These are phyloP conservation scores for Penicillium italicum DNA, from an alignment of 2,329 filamentous ascomycete genomes.

Conservation along the genomic window DNA sequence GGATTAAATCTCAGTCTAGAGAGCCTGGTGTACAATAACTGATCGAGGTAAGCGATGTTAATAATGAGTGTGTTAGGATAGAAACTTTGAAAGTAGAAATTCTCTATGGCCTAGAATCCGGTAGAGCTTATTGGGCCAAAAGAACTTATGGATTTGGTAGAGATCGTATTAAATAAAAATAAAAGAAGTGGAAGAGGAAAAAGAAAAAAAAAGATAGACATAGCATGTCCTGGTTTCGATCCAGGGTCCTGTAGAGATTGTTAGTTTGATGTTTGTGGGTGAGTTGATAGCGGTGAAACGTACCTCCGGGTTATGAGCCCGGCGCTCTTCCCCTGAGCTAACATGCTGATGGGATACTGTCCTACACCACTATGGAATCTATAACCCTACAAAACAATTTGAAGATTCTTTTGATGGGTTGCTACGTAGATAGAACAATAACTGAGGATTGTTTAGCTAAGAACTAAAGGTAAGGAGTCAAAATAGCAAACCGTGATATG, in stretches of 20 bases:
- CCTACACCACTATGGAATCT: too few species aligned
- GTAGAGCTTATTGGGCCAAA: too few species aligned
- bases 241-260: background rate
- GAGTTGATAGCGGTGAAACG: background rate
- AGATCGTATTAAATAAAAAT: too few species aligned
- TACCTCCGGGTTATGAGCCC: slow-evolving; percentile 48
- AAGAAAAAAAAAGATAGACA: background rate
- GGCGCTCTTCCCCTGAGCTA: slow-evolving; percentile 48
- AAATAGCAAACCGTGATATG: too few species aligned
- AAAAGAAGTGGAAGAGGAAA: background rate
- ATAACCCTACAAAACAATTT: too few species aligned
- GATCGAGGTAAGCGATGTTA: background rate
- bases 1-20: too few species aligned
- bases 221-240: slow-evolving; percentile 4
- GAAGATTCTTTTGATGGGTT: too few species aligned
- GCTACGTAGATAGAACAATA: too few species aligned
- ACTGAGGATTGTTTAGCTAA: too few species aligned
- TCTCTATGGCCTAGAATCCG: background rate
- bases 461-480: too few species aligned
- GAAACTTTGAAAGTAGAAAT: too few species aligned
- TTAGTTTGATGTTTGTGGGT: background rate
- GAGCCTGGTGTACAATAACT: background rate
- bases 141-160: too few species aligned
- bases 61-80: background rate
- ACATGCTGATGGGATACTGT: slow-evolving; percentile 29